Percentiles rank a stretch among this genome's conserved stretches.
These are phyloP conservation scores for Arthromyces matolae DNA, from an alignment of 768 basidiomycete genomes.

Conservation along the genomic window DNA sequence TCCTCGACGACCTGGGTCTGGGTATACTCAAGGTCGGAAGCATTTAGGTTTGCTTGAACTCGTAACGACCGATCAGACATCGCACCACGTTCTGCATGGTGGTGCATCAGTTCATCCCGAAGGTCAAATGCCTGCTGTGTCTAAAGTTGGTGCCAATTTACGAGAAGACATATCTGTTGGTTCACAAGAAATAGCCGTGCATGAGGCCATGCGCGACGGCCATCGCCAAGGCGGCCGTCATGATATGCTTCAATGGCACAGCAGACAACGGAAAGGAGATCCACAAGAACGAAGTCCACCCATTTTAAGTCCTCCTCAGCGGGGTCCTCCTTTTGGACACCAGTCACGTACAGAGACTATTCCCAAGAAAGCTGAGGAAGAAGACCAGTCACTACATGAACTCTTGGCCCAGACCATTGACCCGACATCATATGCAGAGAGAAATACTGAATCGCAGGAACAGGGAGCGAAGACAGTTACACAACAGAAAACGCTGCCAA, in stretches of 20 bases:
- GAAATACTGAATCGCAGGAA: constrained; percentile 2
- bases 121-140: too few species aligned
- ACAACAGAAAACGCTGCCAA: not conserved
- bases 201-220: not conserved
- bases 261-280: not conserved
- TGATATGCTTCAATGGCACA: not conserved
- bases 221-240: not conserved
- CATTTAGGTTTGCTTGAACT: constrained; percentile 12
- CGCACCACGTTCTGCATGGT: not conserved
- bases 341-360: constrained; percentile 42
- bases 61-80: constrained; percentile 8
- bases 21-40: constrained; percentile 16
- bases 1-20: constrained; percentile 24
- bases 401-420: constrained; percentile 11
- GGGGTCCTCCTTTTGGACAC: constrained; percentile 50
- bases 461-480: not conserved
- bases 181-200: not conserved
- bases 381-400: constrained; percentile 16
- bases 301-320: constrained; percentile 29
- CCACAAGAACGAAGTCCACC: constrained; percentile 19
- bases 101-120: too few species aligned
- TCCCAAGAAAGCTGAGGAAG: constrained; percentile 40
- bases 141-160: too few species aligned
- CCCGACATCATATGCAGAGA: not conserved
- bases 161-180: too few species aligned